Base-by-base conservation (phyloP, 768 basidiomycete species). In the Termitomyces sp. region DNA sequence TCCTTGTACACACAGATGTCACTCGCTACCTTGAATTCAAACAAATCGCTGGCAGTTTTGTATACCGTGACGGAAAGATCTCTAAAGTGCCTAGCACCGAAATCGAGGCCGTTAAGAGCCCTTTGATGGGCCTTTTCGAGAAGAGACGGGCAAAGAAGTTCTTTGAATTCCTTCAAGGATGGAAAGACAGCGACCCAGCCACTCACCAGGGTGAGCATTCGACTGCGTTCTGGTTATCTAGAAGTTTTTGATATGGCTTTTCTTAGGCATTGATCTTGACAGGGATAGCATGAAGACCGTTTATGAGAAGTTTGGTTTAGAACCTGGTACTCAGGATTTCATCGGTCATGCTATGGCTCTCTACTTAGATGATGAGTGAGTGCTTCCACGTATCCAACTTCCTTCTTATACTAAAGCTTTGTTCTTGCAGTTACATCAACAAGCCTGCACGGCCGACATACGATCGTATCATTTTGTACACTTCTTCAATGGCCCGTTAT, bases 321-420 rank as follows among this genome's bases (percentile, higher is more conserved):
- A 98, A 74, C 82, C 93, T 59, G 97, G 96, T 39, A 98, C 97
- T 47, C 95, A 98, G 72, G 97, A 99, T 75, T 99, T 99, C 74
- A 88, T 99, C 70, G 97, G 97, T 30, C 97, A 99, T 69, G 94
- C 97, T 55, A 98, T 99, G 97, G 97, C 96, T 2, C 84, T 99
- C 47, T 95, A 98, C 77, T 82, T 98, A 39, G 95, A 98, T 67
- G 97, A 99, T 69, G 92, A 95, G 94, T 98, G 72, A 76, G 93
- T 77, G 32, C 10, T 53, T 5, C 42, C 26, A 18, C 30, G 12
- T 33, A 16, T 16, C 14, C 24, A 3, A n/a, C 6, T 39, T 39
- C 18, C 37, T 26, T 33, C 37, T 26, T 33, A 26, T 39, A 30
- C 48, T 53, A 57, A 57, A 62, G 43, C 14, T 24, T 46, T 50